Evolutionary conservation across 495 filamentous ascomycete genomes (phyloP), one percentile per base, ranked within the genome.

Genomic region (Chaetomium tenue): DNA sequence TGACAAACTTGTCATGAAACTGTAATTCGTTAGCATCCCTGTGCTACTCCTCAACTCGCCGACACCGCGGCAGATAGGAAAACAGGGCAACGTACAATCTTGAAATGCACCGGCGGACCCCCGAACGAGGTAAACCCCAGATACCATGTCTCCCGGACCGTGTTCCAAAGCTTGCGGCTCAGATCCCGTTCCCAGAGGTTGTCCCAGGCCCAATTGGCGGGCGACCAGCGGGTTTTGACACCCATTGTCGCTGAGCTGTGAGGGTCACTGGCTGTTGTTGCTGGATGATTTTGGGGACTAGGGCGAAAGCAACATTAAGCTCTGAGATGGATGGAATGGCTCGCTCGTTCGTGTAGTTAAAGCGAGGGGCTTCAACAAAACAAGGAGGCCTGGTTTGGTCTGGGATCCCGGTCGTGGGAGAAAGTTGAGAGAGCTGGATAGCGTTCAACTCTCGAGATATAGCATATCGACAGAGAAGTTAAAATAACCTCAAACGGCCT

Each of bases 121-220:
- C 87, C 87, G 68, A 88, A 89, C 6, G 85, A 75, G n/a, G 84
- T 88, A 61, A 88, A 84, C 0, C 85, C 85, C 5, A 89, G 73
- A 70, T 87, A 74, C 85, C 86, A 88, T 15, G 76, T 83, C 53
- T 73, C 72, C 5, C 68, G 68, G 46, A 83, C 56, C n/a, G 79
- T 73, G 61, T 82, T 67, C 65, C 65, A 67, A 3, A 56, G 18
- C 42, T 47, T 47, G 1, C 39, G 61, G 5, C 28, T 47, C 56
- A 61, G 22, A 20, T 55, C 37, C 50, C 56, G 26, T 6, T 56
- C 55, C 9, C 20, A 25, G 47, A 58, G 28, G 3, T 15, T 2
- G 18, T 26, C 48, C 47, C 23, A 44, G 3, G 20, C 46, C 55
- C 30, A 51, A 13, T 20, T 54, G 46, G 28, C 20, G 42, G 55